A percentile compares a stretch with the other conserved stretches of the same genome.
Conservation (phyloP, 192 early-diverging fungal genomes). For the Gamsiella multidivaricata region DNA sequence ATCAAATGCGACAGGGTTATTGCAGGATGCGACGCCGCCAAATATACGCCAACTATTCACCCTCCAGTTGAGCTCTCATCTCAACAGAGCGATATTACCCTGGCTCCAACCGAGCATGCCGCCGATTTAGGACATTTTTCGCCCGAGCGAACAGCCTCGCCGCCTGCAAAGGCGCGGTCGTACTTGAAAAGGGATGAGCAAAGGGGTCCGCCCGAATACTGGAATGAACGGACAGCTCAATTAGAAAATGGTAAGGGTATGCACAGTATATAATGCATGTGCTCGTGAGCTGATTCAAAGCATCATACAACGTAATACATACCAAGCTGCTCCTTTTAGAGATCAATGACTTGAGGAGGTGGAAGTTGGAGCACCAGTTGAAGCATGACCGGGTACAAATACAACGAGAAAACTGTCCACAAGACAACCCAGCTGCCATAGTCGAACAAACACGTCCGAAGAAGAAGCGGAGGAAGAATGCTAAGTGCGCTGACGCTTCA, state of each 20-base stretch:
- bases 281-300: neutral
- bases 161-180: neutral
- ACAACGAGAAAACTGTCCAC: neutral
- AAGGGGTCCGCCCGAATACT: neutral
- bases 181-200: neutral
- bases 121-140: neutral
- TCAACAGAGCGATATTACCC: neutral
- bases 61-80: neutral
- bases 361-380: constrained; percentile 7
- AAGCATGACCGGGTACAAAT: neutral
- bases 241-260: neutral
- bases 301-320: neutral
- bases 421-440: neutral
- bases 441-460: neutral
- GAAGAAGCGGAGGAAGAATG: neutral
- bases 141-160: neutral
- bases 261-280: neutral
- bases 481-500: too few species aligned
- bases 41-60: neutral
- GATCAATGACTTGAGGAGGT: neutral
- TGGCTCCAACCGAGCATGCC: neutral
- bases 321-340: neutral
- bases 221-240: neutral
- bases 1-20: neutral
- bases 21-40: neutral